Evolutionary conservation across 352 stramenopile species (phyloP).

Genomic region (Phytophthora capsici): DNA sequence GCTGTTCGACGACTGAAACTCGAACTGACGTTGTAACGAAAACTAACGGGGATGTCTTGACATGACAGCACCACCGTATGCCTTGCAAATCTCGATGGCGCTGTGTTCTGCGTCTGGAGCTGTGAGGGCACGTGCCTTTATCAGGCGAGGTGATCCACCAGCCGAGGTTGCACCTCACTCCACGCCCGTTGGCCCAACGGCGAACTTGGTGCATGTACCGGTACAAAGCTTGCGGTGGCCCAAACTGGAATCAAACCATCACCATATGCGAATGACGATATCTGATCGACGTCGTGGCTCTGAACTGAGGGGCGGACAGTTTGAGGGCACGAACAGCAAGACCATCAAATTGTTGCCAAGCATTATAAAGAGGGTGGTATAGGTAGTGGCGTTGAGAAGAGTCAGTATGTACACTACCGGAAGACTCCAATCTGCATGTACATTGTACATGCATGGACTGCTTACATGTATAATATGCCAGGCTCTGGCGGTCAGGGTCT

Average conservation of each 20-base stretch:
- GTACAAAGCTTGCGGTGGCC: neutral
- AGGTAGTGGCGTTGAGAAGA: too few species aligned
- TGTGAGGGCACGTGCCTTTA: constrained; percentile 6
- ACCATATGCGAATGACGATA: constrained; percentile 4
- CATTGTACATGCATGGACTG: too few species aligned
- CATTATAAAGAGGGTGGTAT: too few species aligned
- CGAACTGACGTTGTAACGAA: constrained; percentile 11
- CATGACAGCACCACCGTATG: neutral
- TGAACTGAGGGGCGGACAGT: too few species aligned
- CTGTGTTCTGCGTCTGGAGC: constrained; percentile 8
- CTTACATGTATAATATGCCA: too few species aligned
- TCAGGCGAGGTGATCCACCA: constrained; percentile 16
- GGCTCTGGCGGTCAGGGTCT: too few species aligned
- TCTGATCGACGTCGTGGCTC: too few species aligned
- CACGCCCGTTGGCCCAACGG: constrained; percentile 1
- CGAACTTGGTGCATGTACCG: too few species aligned
- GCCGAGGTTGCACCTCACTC: neutral
- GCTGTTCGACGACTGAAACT: constrained; percentile 32
- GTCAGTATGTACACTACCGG: too few species aligned
- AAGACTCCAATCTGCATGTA: too few species aligned
- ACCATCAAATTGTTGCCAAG: too few species aligned
- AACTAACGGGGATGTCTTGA: constrained; percentile 28
- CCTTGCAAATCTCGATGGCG: constrained; percentile 12
- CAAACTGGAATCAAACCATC: constrained; percentile 7
- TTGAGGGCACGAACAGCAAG: too few species aligned